These are phyloP conservation scores for Kodamaea arcana DNA, from an alignment of 1,139 yeast genomes.

Conservation along the genomic window DNA sequence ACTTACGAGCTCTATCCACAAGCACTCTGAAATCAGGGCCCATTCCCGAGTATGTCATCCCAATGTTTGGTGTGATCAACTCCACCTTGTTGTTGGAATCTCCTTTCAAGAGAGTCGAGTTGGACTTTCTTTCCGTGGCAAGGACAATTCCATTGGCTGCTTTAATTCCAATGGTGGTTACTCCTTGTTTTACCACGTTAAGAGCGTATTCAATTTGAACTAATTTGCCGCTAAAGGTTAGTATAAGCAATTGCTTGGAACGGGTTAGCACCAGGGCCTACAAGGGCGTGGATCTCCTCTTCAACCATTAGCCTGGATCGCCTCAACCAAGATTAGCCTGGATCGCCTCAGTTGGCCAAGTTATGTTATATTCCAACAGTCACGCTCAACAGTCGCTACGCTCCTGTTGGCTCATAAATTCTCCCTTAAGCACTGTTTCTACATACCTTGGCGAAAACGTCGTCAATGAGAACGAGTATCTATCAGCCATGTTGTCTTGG, in stretches of 20 bases:
- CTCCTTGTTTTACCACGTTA: conserved; percentile 97
- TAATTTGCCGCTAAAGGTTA: conserved; percentile 71
- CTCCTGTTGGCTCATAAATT: too few species aligned
- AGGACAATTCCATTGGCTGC: conserved; percentile 95
- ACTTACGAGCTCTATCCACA: conserved; percentile 88
- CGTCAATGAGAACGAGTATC: conserved; percentile 95
- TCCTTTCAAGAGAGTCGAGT: conserved; percentile 70
- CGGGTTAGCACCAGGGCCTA: too few species aligned
- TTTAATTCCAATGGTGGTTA: conserved; percentile 92
- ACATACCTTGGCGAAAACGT: conserved; percentile 94
- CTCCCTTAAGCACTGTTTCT: too few species aligned
- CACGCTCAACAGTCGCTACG: too few species aligned
- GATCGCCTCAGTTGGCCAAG: too few species aligned
- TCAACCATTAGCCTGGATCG: too few species aligned
- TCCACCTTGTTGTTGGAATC: conserved; percentile 80
- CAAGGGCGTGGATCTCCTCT: too few species aligned
- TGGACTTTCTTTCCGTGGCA: conserved; percentile 92
- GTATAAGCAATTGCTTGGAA: too few species aligned
- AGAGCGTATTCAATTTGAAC: conserved; percentile 98
- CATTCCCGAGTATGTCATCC: conserved; percentile 97
- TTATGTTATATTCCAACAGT: too few species aligned
- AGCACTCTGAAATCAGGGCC: conserved; percentile 97
- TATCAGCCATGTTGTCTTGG: conserved; percentile 86
- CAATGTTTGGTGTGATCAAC: conserved; percentile 88
- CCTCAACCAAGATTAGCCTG: too few species aligned